Evolutionary conservation across 2,329 filamentous ascomycete species (phyloP).

Genomic region (Monosporascus sp.): DNA sequence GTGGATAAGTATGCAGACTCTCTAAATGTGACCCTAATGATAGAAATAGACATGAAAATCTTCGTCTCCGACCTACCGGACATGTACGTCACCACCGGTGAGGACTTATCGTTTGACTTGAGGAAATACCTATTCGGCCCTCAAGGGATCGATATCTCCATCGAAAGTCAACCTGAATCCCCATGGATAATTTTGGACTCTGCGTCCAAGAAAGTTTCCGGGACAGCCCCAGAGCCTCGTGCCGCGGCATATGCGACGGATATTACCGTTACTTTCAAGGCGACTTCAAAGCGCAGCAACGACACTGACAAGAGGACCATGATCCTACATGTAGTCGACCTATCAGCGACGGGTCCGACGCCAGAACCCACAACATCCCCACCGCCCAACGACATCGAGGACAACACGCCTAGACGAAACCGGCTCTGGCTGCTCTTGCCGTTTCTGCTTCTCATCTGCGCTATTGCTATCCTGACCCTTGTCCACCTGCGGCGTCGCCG

Average conservation of each 20-base stretch:
- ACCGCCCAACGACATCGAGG: slow-evolving; percentile 4
- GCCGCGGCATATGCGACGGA: slow-evolving; percentile 4
- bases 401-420: slow-evolving; percentile 13
- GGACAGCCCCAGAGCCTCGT: slow-evolving; percentile 16
- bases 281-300: slow-evolving; percentile 15
- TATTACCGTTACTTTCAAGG: slow-evolving; percentile 17
- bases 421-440: slow-evolving; percentile 24
- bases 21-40: slow-evolving; percentile 49
- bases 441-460: slow-evolving; percentile 15
- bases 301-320: slow-evolving; percentile 19
- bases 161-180: slow-evolving; percentile 16
- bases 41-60: slow-evolving; percentile 17
- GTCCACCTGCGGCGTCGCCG: slow-evolving; percentile 19
- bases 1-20: slow-evolving; percentile 55
- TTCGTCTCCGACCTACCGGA: slow-evolving; percentile 24
- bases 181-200: slow-evolving; percentile 28
- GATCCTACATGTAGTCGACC: slow-evolving; percentile 14
- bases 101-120: slow-evolving; percentile 25
- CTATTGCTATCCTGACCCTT: slow-evolving; percentile 15
- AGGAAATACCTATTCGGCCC: slow-evolving; percentile 23
- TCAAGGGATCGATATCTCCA: slow-evolving; percentile 17
- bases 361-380: slow-evolving; percentile 6
- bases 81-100: slow-evolving; percentile 22
- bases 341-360: slow-evolving; percentile 3
- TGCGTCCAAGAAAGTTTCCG: slow-evolving; percentile 18